Conservation (phyloP, 1,139 yeast species). For the Groenewaldozyma auringiensis region DNA sequence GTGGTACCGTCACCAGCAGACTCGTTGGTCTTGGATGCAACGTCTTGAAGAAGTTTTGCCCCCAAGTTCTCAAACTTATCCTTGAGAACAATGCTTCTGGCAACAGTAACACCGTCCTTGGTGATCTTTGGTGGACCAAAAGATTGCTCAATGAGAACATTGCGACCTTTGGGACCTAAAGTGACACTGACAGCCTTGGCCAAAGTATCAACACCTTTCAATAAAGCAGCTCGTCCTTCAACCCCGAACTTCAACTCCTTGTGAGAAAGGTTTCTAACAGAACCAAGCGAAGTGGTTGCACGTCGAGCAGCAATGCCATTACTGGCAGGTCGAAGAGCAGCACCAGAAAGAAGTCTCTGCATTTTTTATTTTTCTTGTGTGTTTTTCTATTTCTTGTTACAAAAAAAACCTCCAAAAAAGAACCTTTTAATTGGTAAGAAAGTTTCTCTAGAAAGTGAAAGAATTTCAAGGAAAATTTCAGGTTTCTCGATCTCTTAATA, state of each 20-base stretch:
- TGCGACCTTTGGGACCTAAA: slow-evolving; percentile 97
- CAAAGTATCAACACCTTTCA: slow-evolving; percentile 91
- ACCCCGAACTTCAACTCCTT: slow-evolving; percentile 97
- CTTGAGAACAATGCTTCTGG: slow-evolving; percentile 74
- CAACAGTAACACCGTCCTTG: slow-evolving; percentile 99
- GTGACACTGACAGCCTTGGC: slow-evolving; percentile 98
- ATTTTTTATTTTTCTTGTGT: slow-evolving; percentile 11
- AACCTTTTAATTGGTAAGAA: too few relatives aligned
- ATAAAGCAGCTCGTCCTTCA: slow-evolving; percentile 94
- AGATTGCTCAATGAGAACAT: slow-evolving; percentile 93
- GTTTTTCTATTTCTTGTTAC: too few relatives aligned
- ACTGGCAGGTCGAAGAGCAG: slow-evolving; percentile 14
- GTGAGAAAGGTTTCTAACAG: slow-evolving; percentile 48
- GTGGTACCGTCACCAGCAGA: slow-evolving; percentile 99
- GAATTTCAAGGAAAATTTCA: too few relatives aligned
- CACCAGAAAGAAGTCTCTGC: slow-evolving; percentile 24
- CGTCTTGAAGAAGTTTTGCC: slow-evolving; percentile 93
- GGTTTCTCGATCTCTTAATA: too few relatives aligned
- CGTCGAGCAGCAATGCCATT: too few relatives aligned
- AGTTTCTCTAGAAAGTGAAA: too few relatives aligned
- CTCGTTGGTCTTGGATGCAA: slow-evolving; percentile 97
- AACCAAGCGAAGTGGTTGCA: slow-evolving; percentile 12
- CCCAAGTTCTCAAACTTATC: slow-evolving; percentile 97
- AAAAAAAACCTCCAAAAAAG: too few relatives aligned
- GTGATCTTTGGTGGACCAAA: slow-evolving; percentile 98